phyloP scores from a whole-genome alignment of 805 yeast genomes.

The Metschnikowia corniflorae region DNA sequence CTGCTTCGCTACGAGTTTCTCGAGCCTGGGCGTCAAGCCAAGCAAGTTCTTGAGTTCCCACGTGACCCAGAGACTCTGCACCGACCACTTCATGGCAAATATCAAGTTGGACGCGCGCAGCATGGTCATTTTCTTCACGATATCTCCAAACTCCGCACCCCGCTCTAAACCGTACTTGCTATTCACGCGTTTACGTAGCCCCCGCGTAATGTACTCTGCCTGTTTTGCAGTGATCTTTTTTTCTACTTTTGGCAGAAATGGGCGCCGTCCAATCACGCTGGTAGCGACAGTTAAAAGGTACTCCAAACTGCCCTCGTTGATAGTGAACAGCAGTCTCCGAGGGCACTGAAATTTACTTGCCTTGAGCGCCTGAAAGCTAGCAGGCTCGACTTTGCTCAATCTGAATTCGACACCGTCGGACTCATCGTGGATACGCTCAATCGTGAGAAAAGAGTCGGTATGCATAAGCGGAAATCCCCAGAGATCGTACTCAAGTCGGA shows the following conservation, averaged over 20 bases:
- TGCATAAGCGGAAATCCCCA: conserved; percentile 27
- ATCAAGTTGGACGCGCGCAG: conserved; percentile 23
- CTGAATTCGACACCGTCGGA: conserved; percentile 2
- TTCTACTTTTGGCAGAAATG: conserved; percentile 4
- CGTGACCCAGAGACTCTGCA: conserved; percentile 22
- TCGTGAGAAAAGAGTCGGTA: conserved; percentile 6
- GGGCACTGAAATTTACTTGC: conserved; percentile 23
- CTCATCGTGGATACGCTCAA: conserved; percentile 6
- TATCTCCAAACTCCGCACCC: conserved; percentile 9
- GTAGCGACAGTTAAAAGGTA: conserved; percentile 6
- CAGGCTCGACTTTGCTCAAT: conserved; percentile 9
- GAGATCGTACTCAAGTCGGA: conserved; percentile 29
- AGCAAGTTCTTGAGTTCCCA: conserved; percentile 31
- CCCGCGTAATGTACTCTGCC: background rate
- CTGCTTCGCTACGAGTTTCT: conserved; percentile 1
- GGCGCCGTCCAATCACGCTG: background rate
- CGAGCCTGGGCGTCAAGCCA: conserved; percentile 19
- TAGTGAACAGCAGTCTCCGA: conserved; percentile 3
- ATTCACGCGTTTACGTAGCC: conserved; percentile 2
- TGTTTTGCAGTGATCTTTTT: conserved; percentile 14
- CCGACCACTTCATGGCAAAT: conserved; percentile 30
- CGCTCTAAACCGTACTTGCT: conserved; percentile 9
- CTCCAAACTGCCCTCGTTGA: conserved; percentile 11
- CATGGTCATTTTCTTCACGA: conserved; percentile 11
- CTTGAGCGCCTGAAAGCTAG: conserved; percentile 13